These are phyloP conservation scores for Aquilaria yunnanensis DNA, from an alignment of 345 rosid genomes.

Conservation along the genomic window DNA sequence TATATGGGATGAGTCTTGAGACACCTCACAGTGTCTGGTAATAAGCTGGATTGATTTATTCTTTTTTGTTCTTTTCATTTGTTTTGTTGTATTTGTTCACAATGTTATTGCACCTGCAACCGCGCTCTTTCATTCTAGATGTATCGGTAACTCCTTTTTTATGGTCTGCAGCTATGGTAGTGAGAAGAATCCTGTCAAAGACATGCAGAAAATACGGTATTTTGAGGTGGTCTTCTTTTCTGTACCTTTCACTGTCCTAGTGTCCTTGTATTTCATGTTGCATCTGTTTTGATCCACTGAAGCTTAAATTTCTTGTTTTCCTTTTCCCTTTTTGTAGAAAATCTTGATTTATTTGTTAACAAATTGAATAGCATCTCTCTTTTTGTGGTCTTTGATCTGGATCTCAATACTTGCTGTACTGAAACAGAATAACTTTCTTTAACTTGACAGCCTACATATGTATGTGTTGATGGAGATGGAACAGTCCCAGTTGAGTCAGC, in stretches of 20 bases:
- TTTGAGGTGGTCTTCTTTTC: constrained; percentile 43
- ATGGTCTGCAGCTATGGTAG: constrained; percentile 72
- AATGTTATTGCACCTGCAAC: constrained; percentile 5
- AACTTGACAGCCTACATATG: constrained; percentile 63
- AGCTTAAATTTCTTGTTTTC: neutral
- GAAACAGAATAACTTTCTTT: constrained; percentile 3
- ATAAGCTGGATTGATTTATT: constrained; percentile 1
- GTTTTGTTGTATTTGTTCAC: constrained; percentile 1
- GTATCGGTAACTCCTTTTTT: constrained; percentile 9
- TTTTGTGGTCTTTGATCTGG: neutral
- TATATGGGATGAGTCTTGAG: constrained; percentile 75
- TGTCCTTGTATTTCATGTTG: neutral
- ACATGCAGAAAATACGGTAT: constrained; percentile 46
- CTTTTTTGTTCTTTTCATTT: constrained; percentile 8
- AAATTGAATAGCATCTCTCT: no score
- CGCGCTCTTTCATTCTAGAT: neutral
- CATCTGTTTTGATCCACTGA: neutral
- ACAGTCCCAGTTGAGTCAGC: constrained; percentile 93
- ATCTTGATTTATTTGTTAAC: neutral
- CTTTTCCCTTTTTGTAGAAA: neutral
- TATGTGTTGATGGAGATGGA: constrained; percentile 91
- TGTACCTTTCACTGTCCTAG: constrained; percentile 5
- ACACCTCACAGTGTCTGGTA: constrained; percentile 96
- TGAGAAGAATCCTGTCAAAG: constrained; percentile 62
- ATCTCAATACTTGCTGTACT: neutral